A percentile compares a stretch with the other conserved stretches of the same genome.
Evolutionary conservation across 805 yeast genomes (phyloP).

Genomic region (Metschnikowia dekortorum): DNA sequence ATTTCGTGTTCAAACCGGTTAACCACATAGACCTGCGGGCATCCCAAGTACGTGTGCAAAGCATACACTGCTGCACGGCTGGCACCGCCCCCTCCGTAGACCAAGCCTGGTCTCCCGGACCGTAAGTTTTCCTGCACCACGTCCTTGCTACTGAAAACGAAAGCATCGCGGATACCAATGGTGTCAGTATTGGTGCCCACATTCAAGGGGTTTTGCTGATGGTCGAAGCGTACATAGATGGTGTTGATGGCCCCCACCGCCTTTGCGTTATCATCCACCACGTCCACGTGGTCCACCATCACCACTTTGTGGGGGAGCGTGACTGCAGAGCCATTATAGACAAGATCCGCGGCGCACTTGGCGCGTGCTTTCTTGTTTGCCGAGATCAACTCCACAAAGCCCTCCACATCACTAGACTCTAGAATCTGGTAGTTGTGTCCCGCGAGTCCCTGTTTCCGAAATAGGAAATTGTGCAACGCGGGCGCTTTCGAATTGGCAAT

Average conservation of each 20-base stretch:
- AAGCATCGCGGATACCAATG: conserved; percentile 27
- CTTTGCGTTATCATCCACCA: conserved; percentile 24
- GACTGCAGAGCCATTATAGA: conserved; percentile 24
- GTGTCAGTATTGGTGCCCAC: conserved; percentile 34
- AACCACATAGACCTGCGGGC: conserved; percentile 25
- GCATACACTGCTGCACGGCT: conserved; percentile 31
- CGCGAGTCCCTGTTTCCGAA: conserved; percentile 17
- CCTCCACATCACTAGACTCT: conserved; percentile 20
- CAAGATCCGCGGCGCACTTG: conserved; percentile 7
- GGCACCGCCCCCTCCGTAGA: conserved; percentile 36
- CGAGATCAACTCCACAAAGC: conserved; percentile 16
- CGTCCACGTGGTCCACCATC: conserved; percentile 24
- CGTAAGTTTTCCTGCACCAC: conserved; percentile 7
- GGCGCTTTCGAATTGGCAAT: conserved; percentile 27
- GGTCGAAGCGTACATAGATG: conserved; percentile 22
- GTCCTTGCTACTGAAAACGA: conserved; percentile 14
- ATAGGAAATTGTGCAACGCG: conserved; percentile 22
- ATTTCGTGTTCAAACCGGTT: conserved; percentile 28
- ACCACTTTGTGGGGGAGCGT: conserved; percentile 31
- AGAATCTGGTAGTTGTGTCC: conserved; percentile 21
- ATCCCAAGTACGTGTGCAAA: conserved; percentile 22
- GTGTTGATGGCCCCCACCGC: conserved; percentile 34
- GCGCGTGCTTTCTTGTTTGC: conserved; percentile 9
- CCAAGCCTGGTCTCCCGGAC: conserved; percentile 22
- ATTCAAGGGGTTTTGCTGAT: conserved; percentile 11